These are phyloP conservation scores for Claviceps sp. DNA, from an alignment of 2,329 filamentous ascomycete species.

Conservation along the genomic window DNA sequence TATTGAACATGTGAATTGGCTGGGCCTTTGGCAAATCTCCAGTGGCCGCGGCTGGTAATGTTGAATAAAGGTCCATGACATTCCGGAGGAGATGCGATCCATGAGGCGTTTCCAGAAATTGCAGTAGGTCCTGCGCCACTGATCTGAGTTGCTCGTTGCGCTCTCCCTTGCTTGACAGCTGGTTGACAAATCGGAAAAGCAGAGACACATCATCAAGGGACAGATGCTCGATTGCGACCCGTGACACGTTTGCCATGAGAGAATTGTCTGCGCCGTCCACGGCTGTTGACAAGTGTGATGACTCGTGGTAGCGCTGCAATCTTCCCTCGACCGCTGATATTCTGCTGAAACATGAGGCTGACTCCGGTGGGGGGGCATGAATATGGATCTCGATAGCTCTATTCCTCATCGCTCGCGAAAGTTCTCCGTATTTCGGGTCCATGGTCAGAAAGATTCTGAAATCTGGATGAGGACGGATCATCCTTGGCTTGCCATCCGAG, in stretches of 20 bases:
- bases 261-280: conserved; percentile 11
- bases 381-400: conserved; percentile 83
- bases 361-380: conserved; percentile 26
- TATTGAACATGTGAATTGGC: conserved; percentile 47
- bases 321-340: conserved; percentile 35
- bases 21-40: conserved; percentile 25
- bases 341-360: conserved; percentile 21
- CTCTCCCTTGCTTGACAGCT: conserved; percentile 6
- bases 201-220: conserved; percentile 31
- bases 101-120: conserved; percentile 19
- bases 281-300: conserved; percentile 20
- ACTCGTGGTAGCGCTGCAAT: conserved; percentile 32
- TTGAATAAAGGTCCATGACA: conserved; percentile 23
- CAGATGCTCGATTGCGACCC: conserved; percentile 31
- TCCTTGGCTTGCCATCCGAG: conserved; percentile 63
- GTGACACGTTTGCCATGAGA: conserved; percentile 15
- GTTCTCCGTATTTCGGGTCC: conserved; percentile 81
- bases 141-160: conserved; percentile 4
- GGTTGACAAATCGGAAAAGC: conserved; percentile 21
- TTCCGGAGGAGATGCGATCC: conserved; percentile 18
- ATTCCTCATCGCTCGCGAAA: conserved; percentile 94
- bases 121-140: conserved; percentile 13
- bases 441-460: conserved; percentile 92
- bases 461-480: conserved; percentile 69
- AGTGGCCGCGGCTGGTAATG: conserved; percentile 15